Percentiles rank a stretch among this genome's conserved stretches.
phyloP scores from a whole-genome alignment of 169 alveolate species.

The Plasmodium billcollinsi region DNA sequence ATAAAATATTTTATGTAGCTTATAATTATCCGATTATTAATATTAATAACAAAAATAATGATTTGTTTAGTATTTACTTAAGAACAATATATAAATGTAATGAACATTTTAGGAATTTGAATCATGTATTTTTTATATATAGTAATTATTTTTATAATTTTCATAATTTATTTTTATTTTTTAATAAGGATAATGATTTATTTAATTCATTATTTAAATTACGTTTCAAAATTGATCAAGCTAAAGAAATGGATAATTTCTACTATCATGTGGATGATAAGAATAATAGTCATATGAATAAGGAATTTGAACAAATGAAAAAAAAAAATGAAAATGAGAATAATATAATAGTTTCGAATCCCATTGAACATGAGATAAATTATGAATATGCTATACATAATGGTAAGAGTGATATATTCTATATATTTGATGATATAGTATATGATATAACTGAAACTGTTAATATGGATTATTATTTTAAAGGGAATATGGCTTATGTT shows the following conservation, averaged over 20 bases:
- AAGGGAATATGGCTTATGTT: slow-evolving; percentile 15
- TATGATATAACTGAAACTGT: slow-evolving; percentile 47
- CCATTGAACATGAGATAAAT: background rate
- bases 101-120: slow-evolving; percentile 43
- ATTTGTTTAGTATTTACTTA: slow-evolving; percentile 21
- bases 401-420: slow-evolving; percentile 46
- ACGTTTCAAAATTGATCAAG: slow-evolving; percentile 17
- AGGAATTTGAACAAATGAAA: background rate
- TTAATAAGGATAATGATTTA: slow-evolving; percentile 37
- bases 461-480: slow-evolving; percentile 41
- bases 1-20: slow-evolving; percentile 11
- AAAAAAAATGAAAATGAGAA: background rate
- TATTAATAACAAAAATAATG: slow-evolving; percentile 21
- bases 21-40: slow-evolving; percentile 61
- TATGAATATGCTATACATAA: slow-evolving; percentile 48
- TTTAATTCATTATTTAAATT: slow-evolving; percentile 49
- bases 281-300: background rate
- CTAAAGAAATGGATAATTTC: slow-evolving; percentile 23
- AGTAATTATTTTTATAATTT: slow-evolving; percentile 59
- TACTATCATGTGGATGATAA: background rate
- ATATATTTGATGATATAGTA: slow-evolving; percentile 42
- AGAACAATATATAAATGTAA: slow-evolving; percentile 36
- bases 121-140: slow-evolving; percentile 34
- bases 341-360: background rate
- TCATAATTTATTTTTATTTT: slow-evolving; percentile 40